Base-by-base conservation (phyloP, 1,139 yeast species). In the Pichia sp. region DNA sequence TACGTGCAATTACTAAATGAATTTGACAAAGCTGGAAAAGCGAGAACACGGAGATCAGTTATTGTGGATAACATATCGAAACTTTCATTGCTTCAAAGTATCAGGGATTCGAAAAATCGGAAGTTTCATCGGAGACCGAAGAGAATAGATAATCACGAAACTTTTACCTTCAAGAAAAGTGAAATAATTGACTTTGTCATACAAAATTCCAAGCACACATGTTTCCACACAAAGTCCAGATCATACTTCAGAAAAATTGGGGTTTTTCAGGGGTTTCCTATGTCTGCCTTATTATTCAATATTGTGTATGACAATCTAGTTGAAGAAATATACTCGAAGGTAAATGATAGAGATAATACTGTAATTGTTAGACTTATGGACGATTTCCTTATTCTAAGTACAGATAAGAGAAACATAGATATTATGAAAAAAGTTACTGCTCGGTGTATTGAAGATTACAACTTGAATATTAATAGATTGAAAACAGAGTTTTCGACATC, bases 261-360 rank as follows among this genome's bases (percentile, higher is more conserved):
- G 0, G 75, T 93, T 0, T 93, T 86, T 45, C 99, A 93, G 66
- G 99, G 99, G 0, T 80, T 89, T 8, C 81, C 85, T 1, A 66
- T 91, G 15, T 94, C 96, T 55, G 76, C 88, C 1, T 69, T 82
- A 2, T 71, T 93, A 34, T 90, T 96, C 55, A 88, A 90, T 55
- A 59, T 90, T 5, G 79, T 87, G 1, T 85, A 86, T 57, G 87
- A 85, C 55, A 72, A 76, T 9, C 63, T 91, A 43, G 77, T 86
- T 3, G 71, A 72, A n/a, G 45, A 48, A 14, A 36, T 58, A 0
- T 28, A 46, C 19, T 61, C 69, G 8, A 21, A n/a, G 15, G 45
- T 68, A 2, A 46, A 59, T 1, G 50, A 53, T 0, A 51, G 56
- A 7, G 47, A 56, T 0, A 61, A 69, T 1, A 69, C 77, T 4